Conservation (phyloP, 2,329 filamentous ascomycete species). For the Penicillium sp. region DNA sequence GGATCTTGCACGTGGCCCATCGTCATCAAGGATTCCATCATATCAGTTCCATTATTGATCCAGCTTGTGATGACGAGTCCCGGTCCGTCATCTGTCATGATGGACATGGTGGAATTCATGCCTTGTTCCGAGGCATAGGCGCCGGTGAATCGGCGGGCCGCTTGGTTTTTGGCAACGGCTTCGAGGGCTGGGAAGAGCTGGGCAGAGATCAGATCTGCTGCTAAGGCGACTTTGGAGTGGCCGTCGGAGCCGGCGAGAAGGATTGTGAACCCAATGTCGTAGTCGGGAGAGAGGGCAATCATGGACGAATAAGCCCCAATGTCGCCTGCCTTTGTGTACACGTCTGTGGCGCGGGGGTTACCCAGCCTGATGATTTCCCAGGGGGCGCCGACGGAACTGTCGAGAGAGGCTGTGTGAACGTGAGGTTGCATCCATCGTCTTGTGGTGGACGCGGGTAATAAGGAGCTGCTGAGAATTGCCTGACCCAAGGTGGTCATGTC, state of each 20-base stretch:
- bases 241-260: constrained; percentile 15
- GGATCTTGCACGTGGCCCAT: constrained; percentile 5
- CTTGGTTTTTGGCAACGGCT: constrained; percentile 18
- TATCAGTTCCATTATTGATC: constrained; percentile 16
- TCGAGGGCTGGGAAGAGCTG: constrained; percentile 18
- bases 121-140: constrained; percentile 7
- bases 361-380: constrained; percentile 6
- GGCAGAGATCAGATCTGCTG: constrained; percentile 14
- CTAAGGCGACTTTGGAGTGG: constrained; percentile 2
- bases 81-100: constrained; percentile 16
- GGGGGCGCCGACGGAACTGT: constrained; percentile 1
- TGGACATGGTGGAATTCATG: constrained; percentile 14
- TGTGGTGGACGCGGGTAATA: background rate
- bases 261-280: constrained; percentile 21
- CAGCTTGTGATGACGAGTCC: constrained; percentile 16
- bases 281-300: constrained; percentile 22
- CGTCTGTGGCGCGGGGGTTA: constrained; percentile 1
- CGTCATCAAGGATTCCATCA: constrained; percentile 11
- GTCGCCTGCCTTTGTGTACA: constrained; percentile 21
- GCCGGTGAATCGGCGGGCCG: constrained; percentile 12
- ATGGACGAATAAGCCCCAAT: constrained; percentile 20
- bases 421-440: constrained; percentile 5
- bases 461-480: constrained; percentile 4
- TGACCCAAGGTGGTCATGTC: constrained; percentile 32
- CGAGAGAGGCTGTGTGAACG: constrained; percentile 3